A percentile compares a stretch with the other conserved stretches of the same genome.
phyloP scores from a whole-genome alignment of 2,329 filamentous ascomycete species.

The Capronia coronata region DNA sequence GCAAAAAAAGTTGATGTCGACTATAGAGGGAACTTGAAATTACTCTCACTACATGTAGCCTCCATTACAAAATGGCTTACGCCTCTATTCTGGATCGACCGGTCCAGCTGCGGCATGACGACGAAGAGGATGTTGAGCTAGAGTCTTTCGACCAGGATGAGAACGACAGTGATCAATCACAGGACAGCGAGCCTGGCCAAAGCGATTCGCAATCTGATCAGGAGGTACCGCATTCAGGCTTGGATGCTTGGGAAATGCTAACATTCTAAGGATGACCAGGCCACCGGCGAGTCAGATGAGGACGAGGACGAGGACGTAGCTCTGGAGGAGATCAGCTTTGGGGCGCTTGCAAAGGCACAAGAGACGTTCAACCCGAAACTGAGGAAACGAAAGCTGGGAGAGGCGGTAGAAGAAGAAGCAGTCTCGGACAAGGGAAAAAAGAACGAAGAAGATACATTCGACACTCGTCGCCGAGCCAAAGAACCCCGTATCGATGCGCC shows the following conservation, averaged over 20 bases:
- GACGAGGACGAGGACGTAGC: conserved; percentile 34
- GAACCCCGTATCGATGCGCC: conserved; percentile 33
- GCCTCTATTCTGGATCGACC: conserved; percentile 11
- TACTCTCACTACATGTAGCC: neutral
- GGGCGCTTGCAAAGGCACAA: conserved; percentile 82
- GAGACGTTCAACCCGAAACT: conserved; percentile 52
- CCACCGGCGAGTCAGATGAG: conserved; percentile 37
- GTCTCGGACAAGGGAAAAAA: conserved; percentile 25
- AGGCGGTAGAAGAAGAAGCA: conserved; percentile 24
- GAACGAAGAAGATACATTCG: conserved; percentile 25
- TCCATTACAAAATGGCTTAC: conserved; percentile 12
- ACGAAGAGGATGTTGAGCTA: conserved; percentile 34
- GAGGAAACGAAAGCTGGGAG: conserved; percentile 29
- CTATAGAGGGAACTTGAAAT: neutral
- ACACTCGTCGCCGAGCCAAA: conserved; percentile 38
- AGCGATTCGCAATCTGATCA: conserved; percentile 9
- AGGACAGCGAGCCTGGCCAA: neutral
- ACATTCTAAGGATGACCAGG: conserved; percentile 27
- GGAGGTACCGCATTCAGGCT: neutral
- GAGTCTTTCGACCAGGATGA: conserved; percentile 21
- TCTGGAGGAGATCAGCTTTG: conserved; percentile 68
- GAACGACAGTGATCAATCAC: conserved; percentile 7
- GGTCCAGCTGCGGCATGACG: conserved; percentile 26
- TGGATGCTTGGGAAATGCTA: neutral
- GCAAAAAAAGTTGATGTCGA: conserved; percentile 2